Evolutionary conservation across 306 rosid species (phyloP), one percentile per base, ranked within the genome.

Genomic region (Malus sieversii): DNA sequence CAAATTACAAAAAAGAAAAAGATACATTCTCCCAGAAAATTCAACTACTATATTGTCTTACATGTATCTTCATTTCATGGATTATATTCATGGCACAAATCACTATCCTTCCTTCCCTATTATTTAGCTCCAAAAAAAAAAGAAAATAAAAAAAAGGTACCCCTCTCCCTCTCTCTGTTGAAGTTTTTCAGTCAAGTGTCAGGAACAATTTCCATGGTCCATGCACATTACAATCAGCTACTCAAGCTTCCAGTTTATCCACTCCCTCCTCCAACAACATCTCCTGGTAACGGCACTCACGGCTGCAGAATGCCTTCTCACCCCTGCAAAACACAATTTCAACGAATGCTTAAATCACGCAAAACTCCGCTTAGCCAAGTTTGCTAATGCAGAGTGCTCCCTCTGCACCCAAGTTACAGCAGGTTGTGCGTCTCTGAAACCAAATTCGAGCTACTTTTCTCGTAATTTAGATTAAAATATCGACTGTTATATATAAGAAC

Each of bases 281-380:
- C 80, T 84, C 92, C 71, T 90, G 86, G 70, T 72, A 73, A 11
- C 98, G 89, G 78, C 98, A 95, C 68, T 95, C 98, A 45, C 81
- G 35, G 86, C 98, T 95, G 88, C 98, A 95, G 81, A 92, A 95
- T 35, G 97, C 98, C 68, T 88, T 87, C 77, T 95, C 97, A 55
- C 98, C 98, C 87, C 98, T 95, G 86, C 69, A 83, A 58, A 29
- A 7, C 20, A 79, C 65, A 75, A 65, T 14, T 61, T 66, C 55
- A 25, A 14, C 73, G 66, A 48, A 15, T n/a, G 53, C 23, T 62
- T 77, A 48, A 7, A 72, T 72, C 10, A 48, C 53, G 13, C 2
- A 14, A 5, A 48, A 13, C 19, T 46, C 7, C 0, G 6, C 18
- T 2, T 46, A 46, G 52, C 52, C 52, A 14, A 46, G 52, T 46